Conservation (phyloP, 2,329 filamentous ascomycete genomes). For the Aschersonia sp. region DNA sequence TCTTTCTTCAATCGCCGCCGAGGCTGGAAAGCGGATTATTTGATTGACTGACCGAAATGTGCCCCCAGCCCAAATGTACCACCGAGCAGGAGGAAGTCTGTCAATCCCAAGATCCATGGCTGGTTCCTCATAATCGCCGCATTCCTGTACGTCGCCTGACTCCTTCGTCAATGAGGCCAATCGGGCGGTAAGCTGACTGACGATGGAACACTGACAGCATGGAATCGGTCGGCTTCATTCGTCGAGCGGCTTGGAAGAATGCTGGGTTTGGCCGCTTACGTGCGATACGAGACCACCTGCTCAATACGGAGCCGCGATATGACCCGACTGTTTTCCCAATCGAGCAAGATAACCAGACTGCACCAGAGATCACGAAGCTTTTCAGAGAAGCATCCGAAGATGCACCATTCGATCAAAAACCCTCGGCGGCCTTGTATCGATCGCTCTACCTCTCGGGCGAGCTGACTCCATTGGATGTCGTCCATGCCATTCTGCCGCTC, state of each 20-base stretch:
- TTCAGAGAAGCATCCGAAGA: not conserved
- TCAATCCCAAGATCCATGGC: not conserved
- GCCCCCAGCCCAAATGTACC: not conserved
- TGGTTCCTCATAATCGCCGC: conserved; percentile 36
- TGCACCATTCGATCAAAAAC: not conserved
- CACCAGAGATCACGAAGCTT: not conserved
- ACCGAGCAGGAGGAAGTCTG: not conserved
- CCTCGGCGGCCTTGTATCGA: conserved; percentile 42
- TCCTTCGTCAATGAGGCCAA: too few relatives aligned
- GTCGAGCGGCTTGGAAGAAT: conserved; percentile 55
- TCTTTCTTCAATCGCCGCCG: not conserved
- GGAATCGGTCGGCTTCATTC: conserved; percentile 40
- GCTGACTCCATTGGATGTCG: conserved; percentile 58
- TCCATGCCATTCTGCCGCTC: conserved; percentile 54
- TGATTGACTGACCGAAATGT: not conserved
- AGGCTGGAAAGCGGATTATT: not conserved
- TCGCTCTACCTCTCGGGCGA: conserved; percentile 55
- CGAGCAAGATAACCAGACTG: conserved; percentile 3
- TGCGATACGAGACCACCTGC: conserved; percentile 28
- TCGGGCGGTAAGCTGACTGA: not conserved
- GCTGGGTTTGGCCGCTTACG: conserved; percentile 37
- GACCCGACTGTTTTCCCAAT: conserved; percentile 51
- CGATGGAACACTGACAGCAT: conserved; percentile 22
- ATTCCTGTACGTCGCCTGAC: conserved; percentile 29
- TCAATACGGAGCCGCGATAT: conserved; percentile 35